These are phyloP conservation scores for Neurospora sp. DNA, from an alignment of 495 filamentous ascomycete species.

Conservation along the genomic window DNA sequence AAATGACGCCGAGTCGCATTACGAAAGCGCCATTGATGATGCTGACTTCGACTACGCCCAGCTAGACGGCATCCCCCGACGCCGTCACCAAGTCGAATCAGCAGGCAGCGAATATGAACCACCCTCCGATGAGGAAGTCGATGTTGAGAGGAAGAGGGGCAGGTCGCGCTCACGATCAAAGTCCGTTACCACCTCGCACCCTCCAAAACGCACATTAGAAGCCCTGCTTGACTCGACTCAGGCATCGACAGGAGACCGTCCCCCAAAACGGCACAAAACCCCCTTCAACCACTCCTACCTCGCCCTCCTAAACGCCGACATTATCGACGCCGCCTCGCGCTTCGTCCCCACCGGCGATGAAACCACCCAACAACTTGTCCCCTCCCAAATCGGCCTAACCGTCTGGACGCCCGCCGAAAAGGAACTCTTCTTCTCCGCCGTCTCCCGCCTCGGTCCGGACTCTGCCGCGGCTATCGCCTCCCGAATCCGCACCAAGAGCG, in stretches of 20 bases:
- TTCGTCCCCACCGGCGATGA: constrained; percentile 10
- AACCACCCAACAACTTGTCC: constrained; percentile 2
- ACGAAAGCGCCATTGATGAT: neutral
- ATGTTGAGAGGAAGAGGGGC: neutral
- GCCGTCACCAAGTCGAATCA: neutral
- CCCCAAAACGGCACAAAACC: constrained; percentile 24
- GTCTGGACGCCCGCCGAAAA: constrained; percentile 66
- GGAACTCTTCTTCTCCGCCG: constrained; percentile 50
- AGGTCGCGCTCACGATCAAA: neutral
- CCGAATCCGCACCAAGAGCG: constrained; percentile 59
- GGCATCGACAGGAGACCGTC: neutral
- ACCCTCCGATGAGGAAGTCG: neutral
- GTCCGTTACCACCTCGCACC: neutral
- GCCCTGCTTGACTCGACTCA: neutral
- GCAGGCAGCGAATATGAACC: neutral
- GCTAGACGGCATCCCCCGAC: neutral
- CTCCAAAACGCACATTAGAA: neutral
- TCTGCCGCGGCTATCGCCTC: constrained; percentile 49
- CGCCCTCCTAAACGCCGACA: constrained; percentile 47
- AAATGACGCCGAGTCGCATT: neutral
- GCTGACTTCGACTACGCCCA: neutral
- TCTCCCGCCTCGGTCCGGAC: constrained; percentile 53
- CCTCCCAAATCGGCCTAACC: constrained; percentile 55
- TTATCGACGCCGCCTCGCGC: constrained; percentile 30
- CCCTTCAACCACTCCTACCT: constrained; percentile 46